Conservation (phyloP, 768 basidiomycete species). For the Megacollybia marginata region DNA sequence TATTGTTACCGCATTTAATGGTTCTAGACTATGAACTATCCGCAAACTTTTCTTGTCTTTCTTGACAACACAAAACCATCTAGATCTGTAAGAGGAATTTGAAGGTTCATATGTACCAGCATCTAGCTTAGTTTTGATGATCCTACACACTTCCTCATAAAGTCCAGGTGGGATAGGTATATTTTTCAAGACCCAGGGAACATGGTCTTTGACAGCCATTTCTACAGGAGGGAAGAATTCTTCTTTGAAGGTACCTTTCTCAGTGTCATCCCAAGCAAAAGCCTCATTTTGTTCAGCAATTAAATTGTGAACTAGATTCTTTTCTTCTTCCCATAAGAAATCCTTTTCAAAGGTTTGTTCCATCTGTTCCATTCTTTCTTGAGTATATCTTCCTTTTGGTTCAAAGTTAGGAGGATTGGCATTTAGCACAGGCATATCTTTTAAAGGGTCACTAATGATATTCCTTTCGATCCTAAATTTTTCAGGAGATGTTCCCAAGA, state of each 20-base stretch:
- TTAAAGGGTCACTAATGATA: no score
- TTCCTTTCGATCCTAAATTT: no score
- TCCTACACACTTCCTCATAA: constrained; percentile 3
- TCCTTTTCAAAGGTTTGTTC: background rate
- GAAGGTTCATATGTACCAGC: constrained; percentile 8
- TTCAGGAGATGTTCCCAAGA: no score
- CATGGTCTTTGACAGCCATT: constrained; percentile 13
- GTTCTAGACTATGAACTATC: constrained; percentile 9
- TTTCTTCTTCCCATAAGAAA: constrained; percentile 11
- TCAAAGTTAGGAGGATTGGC: constrained; percentile 1
- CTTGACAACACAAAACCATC: no score
- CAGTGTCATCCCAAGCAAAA: constrained; percentile 12
- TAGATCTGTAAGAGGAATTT: constrained; percentile 1
- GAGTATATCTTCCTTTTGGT: background rate
- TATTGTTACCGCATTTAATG: constrained; percentile 17
- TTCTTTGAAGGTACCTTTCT: constrained; percentile 9
- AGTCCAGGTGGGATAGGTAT: constrained; percentile 12
- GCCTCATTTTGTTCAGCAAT: constrained; percentile 7
- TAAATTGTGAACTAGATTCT: constrained; percentile 4
- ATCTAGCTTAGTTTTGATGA: constrained; percentile 10
- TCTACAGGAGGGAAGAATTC: constrained; percentile 14
- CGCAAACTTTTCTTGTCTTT: no score
- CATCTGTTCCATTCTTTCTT: background rate
- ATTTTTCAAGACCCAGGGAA: constrained; percentile 12
- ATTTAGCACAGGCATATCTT: background rate